phyloP scores from a whole-genome alignment of 2,329 filamentous ascomycete species.

The Cladosporium sp. region DNA sequence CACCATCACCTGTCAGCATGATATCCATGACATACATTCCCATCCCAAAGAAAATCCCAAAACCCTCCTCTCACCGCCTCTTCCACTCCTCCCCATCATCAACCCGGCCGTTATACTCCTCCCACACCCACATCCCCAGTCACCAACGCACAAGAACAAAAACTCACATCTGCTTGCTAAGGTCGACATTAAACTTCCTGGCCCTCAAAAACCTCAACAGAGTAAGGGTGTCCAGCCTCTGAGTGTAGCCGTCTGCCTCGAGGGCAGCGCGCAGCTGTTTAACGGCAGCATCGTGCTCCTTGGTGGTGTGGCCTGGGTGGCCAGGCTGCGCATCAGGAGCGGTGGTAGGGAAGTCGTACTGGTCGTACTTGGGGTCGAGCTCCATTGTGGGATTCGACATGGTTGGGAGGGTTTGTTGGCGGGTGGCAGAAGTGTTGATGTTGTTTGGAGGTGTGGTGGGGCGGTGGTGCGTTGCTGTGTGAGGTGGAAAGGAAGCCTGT shows the following conservation, averaged over 20 bases:
- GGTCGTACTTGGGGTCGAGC: conserved; percentile 85
- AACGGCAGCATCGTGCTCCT: conserved; percentile 84
- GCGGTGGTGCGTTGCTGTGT: too few species aligned
- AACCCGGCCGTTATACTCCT: background rate
- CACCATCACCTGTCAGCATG: conserved; percentile 23
- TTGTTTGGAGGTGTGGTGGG: too few species aligned
- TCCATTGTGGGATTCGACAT: conserved; percentile 39
- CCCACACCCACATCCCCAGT: background rate
- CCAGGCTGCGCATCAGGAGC: conserved; percentile 66
- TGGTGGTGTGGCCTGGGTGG: conserved; percentile 82
- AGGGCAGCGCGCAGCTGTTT: conserved; percentile 78
- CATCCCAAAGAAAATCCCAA: background rate
- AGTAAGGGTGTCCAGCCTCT: conserved; percentile 87
- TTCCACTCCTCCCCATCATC: background rate
- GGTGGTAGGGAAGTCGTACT: conserved; percentile 87
- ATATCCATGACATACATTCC: background rate
- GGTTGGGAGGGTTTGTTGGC: conserved; percentile 11
- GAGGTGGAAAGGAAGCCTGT: too few species aligned
- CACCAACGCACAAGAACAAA: background rate
- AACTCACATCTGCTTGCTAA: conserved; percentile 80
- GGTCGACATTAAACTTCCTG: conserved; percentile 85
- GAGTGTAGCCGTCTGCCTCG: conserved; percentile 74
- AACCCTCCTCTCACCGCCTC: conserved; percentile 3
- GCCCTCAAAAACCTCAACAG: conserved; percentile 74
- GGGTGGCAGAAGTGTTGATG: too few species aligned